phyloP scores from a whole-genome alignment of 2,329 filamentous ascomycete genomes.

The Thelonectria olida region DNA sequence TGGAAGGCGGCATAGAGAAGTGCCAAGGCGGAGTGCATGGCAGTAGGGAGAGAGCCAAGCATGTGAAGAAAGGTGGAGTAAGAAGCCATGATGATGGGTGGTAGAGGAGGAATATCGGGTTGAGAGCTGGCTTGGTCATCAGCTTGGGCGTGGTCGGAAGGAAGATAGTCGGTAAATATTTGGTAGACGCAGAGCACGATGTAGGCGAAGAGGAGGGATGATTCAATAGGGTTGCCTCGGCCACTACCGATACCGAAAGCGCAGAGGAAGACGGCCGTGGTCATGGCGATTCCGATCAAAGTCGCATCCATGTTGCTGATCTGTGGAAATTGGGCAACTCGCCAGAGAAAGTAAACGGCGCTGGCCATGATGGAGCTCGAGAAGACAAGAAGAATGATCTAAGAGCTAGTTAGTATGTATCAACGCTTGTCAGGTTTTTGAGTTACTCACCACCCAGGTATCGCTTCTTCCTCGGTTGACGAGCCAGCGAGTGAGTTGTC shows the following conservation, averaged over 20 bases:
- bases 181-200: slow-evolving; percentile 99
- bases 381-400: slow-evolving; percentile 88
- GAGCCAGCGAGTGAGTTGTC: slow-evolving; percentile 93
- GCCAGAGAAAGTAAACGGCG: slow-evolving; percentile 95
- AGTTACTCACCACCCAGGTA: slow-evolving; percentile 85
- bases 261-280: slow-evolving; percentile 90
- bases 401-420: slow-evolving; percentile 46
- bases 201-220: slow-evolving; percentile 94
- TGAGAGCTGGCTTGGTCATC: slow-evolving; percentile 64
- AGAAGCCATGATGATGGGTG: slow-evolving; percentile 97
- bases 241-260: slow-evolving; percentile 95
- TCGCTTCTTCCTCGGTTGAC: slow-evolving; percentile 94
- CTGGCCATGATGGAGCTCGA: slow-evolving; percentile 93
- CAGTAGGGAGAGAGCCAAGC: slow-evolving; percentile 82
- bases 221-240: slow-evolving; percentile 93
- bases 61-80: slow-evolving; percentile 91
- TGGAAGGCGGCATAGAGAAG: slow-evolving; percentile 92
- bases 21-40: slow-evolving; percentile 83
- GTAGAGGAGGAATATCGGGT: slow-evolving; percentile 94
- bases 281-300: slow-evolving; percentile 91
- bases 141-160: slow-evolving; percentile 71
- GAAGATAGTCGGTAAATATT: slow-evolving; percentile 98
- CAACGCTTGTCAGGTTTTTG: background rate
- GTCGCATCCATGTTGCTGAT: slow-evolving; percentile 93
- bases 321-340: slow-evolving; percentile 91